phyloP scores from a whole-genome alignment of 2,329 filamentous ascomycete genomes.

The Aulographum hederae region DNA sequence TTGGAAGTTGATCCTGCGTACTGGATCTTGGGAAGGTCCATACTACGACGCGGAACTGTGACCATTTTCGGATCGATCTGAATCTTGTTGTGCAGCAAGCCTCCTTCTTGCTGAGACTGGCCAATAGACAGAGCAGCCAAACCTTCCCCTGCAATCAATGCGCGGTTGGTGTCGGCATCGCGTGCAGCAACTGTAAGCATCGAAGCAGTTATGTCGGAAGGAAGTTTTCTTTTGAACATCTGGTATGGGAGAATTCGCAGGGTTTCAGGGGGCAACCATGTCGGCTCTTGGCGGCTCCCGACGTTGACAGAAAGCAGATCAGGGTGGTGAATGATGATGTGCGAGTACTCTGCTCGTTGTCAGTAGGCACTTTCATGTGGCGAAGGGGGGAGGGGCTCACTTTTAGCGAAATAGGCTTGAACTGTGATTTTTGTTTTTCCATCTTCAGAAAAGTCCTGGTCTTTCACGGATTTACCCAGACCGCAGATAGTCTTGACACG shows the following conservation, averaged over 20 bases:
- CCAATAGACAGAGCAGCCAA: constrained; percentile 41
- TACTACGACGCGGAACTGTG: too few relatives aligned
- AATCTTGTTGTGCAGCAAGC: too few relatives aligned
- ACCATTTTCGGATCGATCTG: too few relatives aligned
- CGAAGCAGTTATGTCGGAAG: constrained; percentile 35
- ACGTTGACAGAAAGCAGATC: constrained; percentile 47
- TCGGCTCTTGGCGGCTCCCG: constrained; percentile 43
- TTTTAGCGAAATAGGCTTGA: not conserved
- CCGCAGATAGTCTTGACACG: not conserved
- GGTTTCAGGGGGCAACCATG: constrained; percentile 46
- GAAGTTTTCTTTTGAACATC: not conserved
- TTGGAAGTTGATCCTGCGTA: too few relatives aligned
- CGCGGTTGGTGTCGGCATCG: constrained; percentile 44
- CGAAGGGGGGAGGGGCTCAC: not conserved
- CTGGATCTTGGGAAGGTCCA: too few relatives aligned
- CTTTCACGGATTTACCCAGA: not conserved
- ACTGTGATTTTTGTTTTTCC: not conserved
- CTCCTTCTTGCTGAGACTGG: too few relatives aligned
- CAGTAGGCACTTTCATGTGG: not conserved
- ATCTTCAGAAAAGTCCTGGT: not conserved
- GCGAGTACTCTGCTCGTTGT: not conserved
- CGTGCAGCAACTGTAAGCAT: constrained; percentile 63
- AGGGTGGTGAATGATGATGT: not conserved
- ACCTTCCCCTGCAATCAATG: constrained; percentile 42
- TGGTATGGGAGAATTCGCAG: constrained; percentile 14